Percentiles rank a stretch among this genome's conserved stretches.
Evolutionary conservation across 495 filamentous ascomycete species (phyloP).

Genomic region (Darksidea phi): DNA sequence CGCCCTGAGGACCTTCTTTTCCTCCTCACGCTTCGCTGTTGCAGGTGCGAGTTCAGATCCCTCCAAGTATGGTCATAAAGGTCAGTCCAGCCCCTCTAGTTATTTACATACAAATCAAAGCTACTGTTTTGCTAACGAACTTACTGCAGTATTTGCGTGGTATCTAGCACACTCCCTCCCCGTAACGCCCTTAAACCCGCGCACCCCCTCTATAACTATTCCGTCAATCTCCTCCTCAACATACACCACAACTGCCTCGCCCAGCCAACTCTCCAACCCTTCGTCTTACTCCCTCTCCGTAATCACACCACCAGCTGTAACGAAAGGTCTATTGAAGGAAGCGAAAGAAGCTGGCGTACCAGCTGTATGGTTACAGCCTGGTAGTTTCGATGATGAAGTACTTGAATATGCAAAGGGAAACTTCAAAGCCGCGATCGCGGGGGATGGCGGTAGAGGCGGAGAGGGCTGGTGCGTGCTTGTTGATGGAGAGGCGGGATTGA

Average conservation of each 20-base stretch:
- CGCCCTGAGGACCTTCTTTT: slow-evolving; percentile 76
- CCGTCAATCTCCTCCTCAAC: slow-evolving; percentile 48
- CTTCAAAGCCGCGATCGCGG: slow-evolving; percentile 69
- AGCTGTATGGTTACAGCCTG: slow-evolving; percentile 90
- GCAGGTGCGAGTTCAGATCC: slow-evolving; percentile 84
- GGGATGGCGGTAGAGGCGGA: slow-evolving; percentile 61
- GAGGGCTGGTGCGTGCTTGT: slow-evolving; percentile 94
- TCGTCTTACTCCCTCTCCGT: slow-evolving; percentile 73
- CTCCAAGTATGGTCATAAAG: slow-evolving; percentile 87
- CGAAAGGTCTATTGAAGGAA: slow-evolving; percentile 67
- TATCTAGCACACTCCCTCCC: slow-evolving; percentile 75
- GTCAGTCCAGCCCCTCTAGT: slow-evolving; percentile 41
- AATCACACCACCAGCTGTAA: slow-evolving; percentile 81
- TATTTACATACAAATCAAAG: neutral
- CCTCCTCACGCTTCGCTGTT: slow-evolving; percentile 78
- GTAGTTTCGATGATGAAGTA: slow-evolving; percentile 74
- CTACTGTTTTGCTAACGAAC: neutral
- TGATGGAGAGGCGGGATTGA: slow-evolving; percentile 73
- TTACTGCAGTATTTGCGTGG: slow-evolving; percentile 87
- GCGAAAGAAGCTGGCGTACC: slow-evolving; percentile 75
- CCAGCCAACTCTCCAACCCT: slow-evolving; percentile 62
- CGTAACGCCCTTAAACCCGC: slow-evolving; percentile 81
- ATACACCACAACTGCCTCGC: slow-evolving; percentile 64
- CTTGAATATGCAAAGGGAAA: slow-evolving; percentile 62
- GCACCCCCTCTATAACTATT: slow-evolving; percentile 53